phyloP scores from a whole-genome alignment of 2,329 filamentous ascomycete genomes.

The Endothia cerciana region DNA sequence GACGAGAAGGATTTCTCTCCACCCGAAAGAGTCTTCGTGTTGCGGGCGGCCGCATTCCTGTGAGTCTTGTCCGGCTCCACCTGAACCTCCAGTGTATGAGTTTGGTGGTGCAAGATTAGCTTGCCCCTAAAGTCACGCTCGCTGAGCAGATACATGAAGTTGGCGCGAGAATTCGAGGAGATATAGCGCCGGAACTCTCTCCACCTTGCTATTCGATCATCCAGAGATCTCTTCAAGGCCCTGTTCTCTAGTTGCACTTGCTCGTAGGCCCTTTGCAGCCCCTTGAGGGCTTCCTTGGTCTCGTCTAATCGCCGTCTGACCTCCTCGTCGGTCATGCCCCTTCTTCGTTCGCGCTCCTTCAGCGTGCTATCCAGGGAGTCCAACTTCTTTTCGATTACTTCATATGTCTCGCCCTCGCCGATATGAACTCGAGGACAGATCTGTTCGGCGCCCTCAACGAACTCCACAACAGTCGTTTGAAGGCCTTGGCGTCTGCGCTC shows the following conservation, averaged over 20 bases:
- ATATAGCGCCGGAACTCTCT: slow-evolving; percentile 81
- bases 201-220: slow-evolving; percentile 75
- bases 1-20: slow-evolving; percentile 98
- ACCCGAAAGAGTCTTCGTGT: slow-evolving; percentile 90
- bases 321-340: slow-evolving; percentile 68
- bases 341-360: slow-evolving; percentile 56
- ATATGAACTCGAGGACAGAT: slow-evolving; percentile 64
- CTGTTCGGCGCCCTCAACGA: slow-evolving; percentile 56
- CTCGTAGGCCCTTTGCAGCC: slow-evolving; percentile 48
- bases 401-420: slow-evolving; percentile 64
- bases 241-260: slow-evolving; percentile 47
- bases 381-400: slow-evolving; percentile 61
- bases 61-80: slow-evolving; percentile 74
- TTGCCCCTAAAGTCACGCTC: slow-evolving; percentile 88
- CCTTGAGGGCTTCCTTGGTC: slow-evolving; percentile 44
- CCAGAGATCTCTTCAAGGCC: slow-evolving; percentile 62
- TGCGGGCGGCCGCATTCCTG: slow-evolving; percentile 70
- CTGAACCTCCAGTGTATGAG: slow-evolving; percentile 75
- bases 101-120: slow-evolving; percentile 75
- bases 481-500: slow-evolving; percentile 54
- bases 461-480: slow-evolving; percentile 53
- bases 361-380: slow-evolving; percentile 56
- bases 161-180: slow-evolving; percentile 80
- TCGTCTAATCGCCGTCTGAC: slow-evolving; percentile 56
- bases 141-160: slow-evolving; percentile 85